Evolutionary conservation across 768 basidiomycete species (phyloP).

Genomic region (Pisolithus microcarpus): DNA sequence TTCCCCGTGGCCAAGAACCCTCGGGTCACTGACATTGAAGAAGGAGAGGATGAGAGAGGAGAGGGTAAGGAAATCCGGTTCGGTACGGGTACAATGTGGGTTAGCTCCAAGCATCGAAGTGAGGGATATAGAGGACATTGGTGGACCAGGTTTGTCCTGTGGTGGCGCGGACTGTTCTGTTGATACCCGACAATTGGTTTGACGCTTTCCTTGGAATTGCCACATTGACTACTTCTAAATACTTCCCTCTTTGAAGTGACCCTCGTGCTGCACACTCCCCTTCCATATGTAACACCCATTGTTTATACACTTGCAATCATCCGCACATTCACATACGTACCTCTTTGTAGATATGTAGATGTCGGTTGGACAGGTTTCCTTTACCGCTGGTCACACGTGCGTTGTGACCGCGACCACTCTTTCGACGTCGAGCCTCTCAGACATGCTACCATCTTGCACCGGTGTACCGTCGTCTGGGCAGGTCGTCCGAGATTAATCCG

Average conservation of each 20-base stretch:
- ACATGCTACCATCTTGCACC: too few relatives aligned
- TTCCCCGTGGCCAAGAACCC: constrained; percentile 42
- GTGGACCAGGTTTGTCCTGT: constrained; percentile 72
- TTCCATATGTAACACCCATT: constrained; percentile 28
- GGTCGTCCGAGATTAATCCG: too few relatives aligned
- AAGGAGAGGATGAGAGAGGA: constrained; percentile 50
- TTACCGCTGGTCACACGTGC: too few relatives aligned
- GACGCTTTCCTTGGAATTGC: background rate
- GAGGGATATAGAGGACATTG: constrained; percentile 69
- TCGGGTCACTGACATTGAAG: constrained; percentile 56
- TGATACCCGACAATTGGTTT: constrained; percentile 24
- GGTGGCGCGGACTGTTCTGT: constrained; percentile 78
- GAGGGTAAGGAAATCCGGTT: constrained; percentile 55
- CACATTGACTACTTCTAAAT: too few relatives aligned
- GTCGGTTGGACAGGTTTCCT: constrained; percentile 14
- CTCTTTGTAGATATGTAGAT: constrained; percentile 6
- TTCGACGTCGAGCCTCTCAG: too few relatives aligned
- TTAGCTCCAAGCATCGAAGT: constrained; percentile 52
- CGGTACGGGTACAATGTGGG: constrained; percentile 83
- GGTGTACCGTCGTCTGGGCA: too few relatives aligned
- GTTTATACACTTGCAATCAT: constrained; percentile 19
- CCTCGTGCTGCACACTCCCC: background rate
- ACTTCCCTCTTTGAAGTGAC: background rate
- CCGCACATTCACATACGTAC: constrained; percentile 21
- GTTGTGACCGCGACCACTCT: too few relatives aligned